These are phyloP conservation scores for Collariella sp. DNA, from an alignment of 495 filamentous ascomycete species.

Conservation along the genomic window DNA sequence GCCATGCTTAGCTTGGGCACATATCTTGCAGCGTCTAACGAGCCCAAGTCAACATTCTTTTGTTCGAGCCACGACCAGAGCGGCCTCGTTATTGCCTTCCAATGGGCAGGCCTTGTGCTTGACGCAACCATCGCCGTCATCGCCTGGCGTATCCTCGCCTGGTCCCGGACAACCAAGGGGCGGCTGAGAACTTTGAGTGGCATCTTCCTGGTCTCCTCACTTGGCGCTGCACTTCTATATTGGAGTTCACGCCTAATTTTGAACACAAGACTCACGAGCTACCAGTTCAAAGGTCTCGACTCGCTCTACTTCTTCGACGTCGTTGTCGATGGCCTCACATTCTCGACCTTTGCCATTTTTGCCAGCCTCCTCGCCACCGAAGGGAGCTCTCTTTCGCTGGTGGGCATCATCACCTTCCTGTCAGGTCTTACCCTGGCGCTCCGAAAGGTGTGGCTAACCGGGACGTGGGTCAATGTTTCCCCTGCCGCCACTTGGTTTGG, in stretches of 20 bases:
- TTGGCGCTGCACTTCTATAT: slow-evolving; percentile 18
- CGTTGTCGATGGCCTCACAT: slow-evolving; percentile 31
- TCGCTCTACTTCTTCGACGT: slow-evolving; percentile 35
- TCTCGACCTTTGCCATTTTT: slow-evolving; percentile 33
- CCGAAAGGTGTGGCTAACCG: slow-evolving; percentile 21
- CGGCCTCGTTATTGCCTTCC: slow-evolving; percentile 22
- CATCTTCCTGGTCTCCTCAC: slow-evolving; percentile 25
- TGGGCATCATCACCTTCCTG: slow-evolving; percentile 31
- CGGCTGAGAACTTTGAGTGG: slow-evolving; percentile 32
- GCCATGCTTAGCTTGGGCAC: slow-evolving; percentile 29
- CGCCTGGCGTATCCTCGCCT: slow-evolving; percentile 39
- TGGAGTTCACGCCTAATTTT: slow-evolving; percentile 3
- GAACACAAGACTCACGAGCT: slow-evolving; percentile 5
- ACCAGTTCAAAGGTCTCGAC: slow-evolving; percentile 22
- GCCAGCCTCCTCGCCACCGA: slow-evolving; percentile 33
- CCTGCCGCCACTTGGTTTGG: slow-evolving; percentile 19
- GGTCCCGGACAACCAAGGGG: slow-evolving; percentile 36
- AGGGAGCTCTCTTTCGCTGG: slow-evolving; percentile 30
- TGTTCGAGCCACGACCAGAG: slow-evolving; percentile 32
- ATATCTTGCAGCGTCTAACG: slow-evolving; percentile 16
- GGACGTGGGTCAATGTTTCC: slow-evolving; percentile 34
- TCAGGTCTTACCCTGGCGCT: slow-evolving; percentile 25
- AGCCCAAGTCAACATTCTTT: slow-evolving; percentile 33
- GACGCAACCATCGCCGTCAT: slow-evolving; percentile 35
- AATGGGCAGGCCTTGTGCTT: slow-evolving; percentile 34